These are phyloP conservation scores for Trametes cubensis DNA, from an alignment of 768 basidiomycete species.

Conservation along the genomic window DNA sequence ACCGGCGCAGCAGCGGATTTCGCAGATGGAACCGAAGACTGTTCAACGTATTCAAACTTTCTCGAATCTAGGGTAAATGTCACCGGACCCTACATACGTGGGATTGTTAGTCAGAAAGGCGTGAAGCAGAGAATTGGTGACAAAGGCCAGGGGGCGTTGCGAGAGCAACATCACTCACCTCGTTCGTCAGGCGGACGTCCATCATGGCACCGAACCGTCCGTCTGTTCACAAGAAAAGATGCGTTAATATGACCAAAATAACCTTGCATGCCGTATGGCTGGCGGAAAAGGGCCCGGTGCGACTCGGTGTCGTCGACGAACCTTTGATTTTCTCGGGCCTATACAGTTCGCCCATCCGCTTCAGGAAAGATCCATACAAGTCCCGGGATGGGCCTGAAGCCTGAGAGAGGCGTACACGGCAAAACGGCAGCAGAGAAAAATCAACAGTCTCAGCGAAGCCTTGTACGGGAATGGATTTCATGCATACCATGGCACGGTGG, in stretches of 20 bases:
- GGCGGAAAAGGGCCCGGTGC: slow-evolving; percentile 19
- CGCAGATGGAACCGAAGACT: slow-evolving; percentile 5
- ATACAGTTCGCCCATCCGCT: slow-evolving; percentile 66
- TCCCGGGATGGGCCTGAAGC: slow-evolving; percentile 63
- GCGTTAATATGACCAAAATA: slow-evolving; percentile 17
- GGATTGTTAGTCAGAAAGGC: slow-evolving; percentile 14
- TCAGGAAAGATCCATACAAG: slow-evolving; percentile 74
- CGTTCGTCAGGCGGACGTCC: slow-evolving; percentile 85
- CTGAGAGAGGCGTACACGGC: slow-evolving; percentile 43
- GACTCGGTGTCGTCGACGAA: slow-evolving; percentile 34
- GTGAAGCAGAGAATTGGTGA: slow-evolving; percentile 13
- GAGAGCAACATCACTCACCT: slow-evolving; percentile 50
- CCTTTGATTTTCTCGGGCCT: slow-evolving; percentile 80
- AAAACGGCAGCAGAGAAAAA: slow-evolving; percentile 1
- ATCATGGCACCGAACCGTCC: slow-evolving; percentile 98
- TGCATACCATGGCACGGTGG: slow-evolving; percentile 84
- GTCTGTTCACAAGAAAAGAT: slow-evolving; percentile 49
- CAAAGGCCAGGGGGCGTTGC: slow-evolving; percentile 7
- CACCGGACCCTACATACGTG: slow-evolving; percentile 66
- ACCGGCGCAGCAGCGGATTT: slow-evolving; percentile 12
- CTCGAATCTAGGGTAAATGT: slow-evolving; percentile 85
- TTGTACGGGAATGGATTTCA: slow-evolving; percentile 1
- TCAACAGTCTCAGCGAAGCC: not conserved
- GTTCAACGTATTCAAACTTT: slow-evolving; percentile 67
- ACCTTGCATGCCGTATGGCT: slow-evolving; percentile 12